Base-by-base conservation (phyloP, 306 rosid genomes). In the Albizia julibrissin region DNA sequence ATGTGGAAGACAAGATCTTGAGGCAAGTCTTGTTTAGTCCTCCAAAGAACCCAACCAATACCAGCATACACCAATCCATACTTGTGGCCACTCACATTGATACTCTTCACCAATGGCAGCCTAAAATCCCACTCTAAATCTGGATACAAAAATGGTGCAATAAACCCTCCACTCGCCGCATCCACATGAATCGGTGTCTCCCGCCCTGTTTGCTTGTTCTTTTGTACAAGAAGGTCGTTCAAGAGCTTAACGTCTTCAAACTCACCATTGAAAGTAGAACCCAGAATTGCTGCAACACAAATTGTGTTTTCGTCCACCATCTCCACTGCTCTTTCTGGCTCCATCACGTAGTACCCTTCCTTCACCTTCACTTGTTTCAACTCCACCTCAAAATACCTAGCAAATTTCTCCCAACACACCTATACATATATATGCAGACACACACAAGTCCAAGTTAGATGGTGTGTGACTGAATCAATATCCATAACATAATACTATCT, bases 381-480 rank as follows among this genome's bases (percentile, higher is more conserved):
- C 62, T 91, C 98, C 62, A 93, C 96, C 22, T 93, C 96, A 39
- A 91, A 93, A 77, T 90, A 93, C 77, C 87, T 86, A 0, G 93
- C 98, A 77, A 93, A 89, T 65, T 93, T 93, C 90, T 91, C 88
- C 98, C 98, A 93, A 80, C 98, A 93, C 1, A 93, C 92, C 90
- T 90, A 33, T 10, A 70, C 27, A 54, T 22, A 54, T 24, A n/a
- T n/a, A n/a, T n/a, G n/a, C n/a, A 13, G 0, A 4, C 52, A 14
- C 5, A 13, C 12, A 44, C 49, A 44, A 3, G 49, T 44, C 52
- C 15, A 47, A 47, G 18, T 47, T 47, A 47, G 52, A 47, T 47
- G 19, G 15, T 10, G 52, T 10, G 52, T 47, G 52, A 4, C 40
- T 47, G 18, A 46, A 46, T 46, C 52, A 14, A 47, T 47, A 47